Percentiles rank a stretch among this genome's conserved stretches.
phyloP scores from a whole-genome alignment of 2,329 filamentous ascomycete species.

The Domatiomyces catenatus region DNA sequence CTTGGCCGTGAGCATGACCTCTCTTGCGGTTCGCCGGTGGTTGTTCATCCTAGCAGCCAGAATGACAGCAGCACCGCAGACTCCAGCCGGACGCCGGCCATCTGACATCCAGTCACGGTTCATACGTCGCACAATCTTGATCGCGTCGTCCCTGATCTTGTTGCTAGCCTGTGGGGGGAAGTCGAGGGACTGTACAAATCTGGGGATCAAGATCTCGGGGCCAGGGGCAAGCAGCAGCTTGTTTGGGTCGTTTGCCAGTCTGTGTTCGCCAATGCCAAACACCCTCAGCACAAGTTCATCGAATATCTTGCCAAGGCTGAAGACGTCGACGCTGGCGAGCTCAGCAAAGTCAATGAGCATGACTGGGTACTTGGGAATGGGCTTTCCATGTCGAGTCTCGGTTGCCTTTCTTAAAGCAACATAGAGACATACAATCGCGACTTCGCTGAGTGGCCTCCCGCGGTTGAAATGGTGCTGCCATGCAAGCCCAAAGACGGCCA shows the following conservation, averaged over 20 bases:
- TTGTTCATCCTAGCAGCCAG: slow-evolving; percentile 97
- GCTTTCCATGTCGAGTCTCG: slow-evolving; percentile 38
- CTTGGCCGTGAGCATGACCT: slow-evolving; percentile 97
- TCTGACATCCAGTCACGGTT: slow-evolving; percentile 94
- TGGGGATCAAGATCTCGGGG: slow-evolving; percentile 76
- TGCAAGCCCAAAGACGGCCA: slow-evolving; percentile 62
- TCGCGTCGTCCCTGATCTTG: slow-evolving; percentile 75
- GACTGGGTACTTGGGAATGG: slow-evolving; percentile 26
- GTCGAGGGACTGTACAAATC: slow-evolving; percentile 82
- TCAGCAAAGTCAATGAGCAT: slow-evolving; percentile 96
- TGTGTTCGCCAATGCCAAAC: slow-evolving; percentile 17
- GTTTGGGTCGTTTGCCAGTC: slow-evolving; percentile 21
- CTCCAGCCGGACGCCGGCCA: slow-evolving; percentile 79
- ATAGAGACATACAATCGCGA: slow-evolving; percentile 83
- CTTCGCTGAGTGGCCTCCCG: slow-evolving; percentile 69
- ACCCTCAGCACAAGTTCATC: slow-evolving; percentile 58
- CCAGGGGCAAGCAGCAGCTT: slow-evolving; percentile 7
- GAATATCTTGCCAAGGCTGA: slow-evolving; percentile 78
- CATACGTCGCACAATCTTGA: slow-evolving; percentile 81
- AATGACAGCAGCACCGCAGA: slow-evolving; percentile 86
- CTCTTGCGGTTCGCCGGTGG: slow-evolving; percentile 77
- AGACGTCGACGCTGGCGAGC: slow-evolving; percentile 57
- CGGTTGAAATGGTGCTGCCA: slow-evolving; percentile 64
- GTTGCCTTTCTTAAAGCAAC: slow-evolving; percentile 52
- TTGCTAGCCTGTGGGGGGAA: slow-evolving; percentile 58